Percentiles rank a stretch among this genome's conserved stretches.
Evolutionary conservation across 2,329 filamentous ascomycete genomes (phyloP).

Genomic region (Nothomitra cinnamomea): DNA sequence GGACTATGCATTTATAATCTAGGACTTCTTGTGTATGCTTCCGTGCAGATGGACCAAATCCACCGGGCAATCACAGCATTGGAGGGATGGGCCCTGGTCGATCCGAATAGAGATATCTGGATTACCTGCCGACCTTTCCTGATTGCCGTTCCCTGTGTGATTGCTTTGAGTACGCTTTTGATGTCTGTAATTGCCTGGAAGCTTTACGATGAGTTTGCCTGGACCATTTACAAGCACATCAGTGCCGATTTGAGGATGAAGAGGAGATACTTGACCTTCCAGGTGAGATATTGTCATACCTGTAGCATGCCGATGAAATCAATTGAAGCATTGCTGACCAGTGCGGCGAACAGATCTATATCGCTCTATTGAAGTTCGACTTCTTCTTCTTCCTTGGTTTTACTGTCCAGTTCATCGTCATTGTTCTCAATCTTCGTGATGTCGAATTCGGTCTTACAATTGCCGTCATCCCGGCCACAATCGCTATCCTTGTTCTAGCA

Average conservation of each 20-base stretch:
- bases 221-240: constrained; percentile 99
- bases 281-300: constrained; percentile 38
- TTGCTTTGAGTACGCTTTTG: constrained; percentile 55
- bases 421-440: constrained; percentile 49
- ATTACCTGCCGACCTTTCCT: constrained; percentile 53
- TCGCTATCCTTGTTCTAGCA: constrained; percentile 70
- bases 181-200: constrained; percentile 79
- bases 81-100: constrained; percentile 27
- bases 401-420: constrained; percentile 92
- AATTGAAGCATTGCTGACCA: neutral
- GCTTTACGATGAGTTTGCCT: constrained; percentile 94
- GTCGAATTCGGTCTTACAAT: constrained; percentile 76
- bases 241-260: constrained; percentile 95
- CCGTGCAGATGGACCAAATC: constrained; percentile 87
- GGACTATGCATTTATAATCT: constrained; percentile 86
- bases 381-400: constrained; percentile 99
- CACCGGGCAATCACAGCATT: constrained; percentile 49
- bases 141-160: constrained; percentile 69
- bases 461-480: constrained; percentile 78
- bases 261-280: constrained; percentile 86
- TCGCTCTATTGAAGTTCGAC: constrained; percentile 93
- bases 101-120: constrained; percentile 40
- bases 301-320: neutral
- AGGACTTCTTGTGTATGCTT: constrained; percentile 79
- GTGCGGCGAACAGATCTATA: constrained; percentile 56